Evolutionary conservation across 768 basidiomycete species (phyloP), one percentile per base, ranked within the genome.

Genomic region (Boletus reticuloceps): DNA sequence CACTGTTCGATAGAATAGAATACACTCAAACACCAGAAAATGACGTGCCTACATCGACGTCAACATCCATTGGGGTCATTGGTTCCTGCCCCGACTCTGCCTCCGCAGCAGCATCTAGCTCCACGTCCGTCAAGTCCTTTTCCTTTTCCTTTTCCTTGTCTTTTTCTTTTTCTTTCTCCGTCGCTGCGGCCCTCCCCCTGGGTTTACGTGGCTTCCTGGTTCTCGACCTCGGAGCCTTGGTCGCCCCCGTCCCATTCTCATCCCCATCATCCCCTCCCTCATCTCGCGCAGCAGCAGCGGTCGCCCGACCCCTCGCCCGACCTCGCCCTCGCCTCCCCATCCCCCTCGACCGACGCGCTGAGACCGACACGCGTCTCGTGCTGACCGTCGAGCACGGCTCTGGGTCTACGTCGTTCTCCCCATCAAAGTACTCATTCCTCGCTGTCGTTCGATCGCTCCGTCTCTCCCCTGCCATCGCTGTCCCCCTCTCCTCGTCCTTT

Each of bases 401-500:
- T 43, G 66, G 74, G 54, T 91, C 89, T 19, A 82, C 77, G 62
- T 91, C 89, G 43, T 82, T 76, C 25, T 89, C 87, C 6, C 82
- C 85, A 43, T 90, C 89, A 64, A 79, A 94, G 58, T 78, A 89
- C 59, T 91, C 90, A 60, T 86, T 89, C 58, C 80, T 72, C 4
- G 79, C 77, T 31, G 64, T 75, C 47, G 77, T 79, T 17, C 79
- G 75, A 57, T 86, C 87, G 9, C 65, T 65, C 54, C 86, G 73
- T 31, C 68, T 70, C 65, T 79, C 69, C 37, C 86, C 86, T 5
- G 81, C 82, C 25, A 73, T 61, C 3, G 81, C 79, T 10, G 82
- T 73, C 73, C 66, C 84, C 67, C 69, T 73, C 58, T 91, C 91
- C 56, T 90, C 89, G 49, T 83, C 84, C 64, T 79, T 84, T 64